A percentile compares a stretch with the other conserved stretches of the same genome.
Conservation (phyloP, 371 early-diverging fungal species). For the Rhizopus sp. region DNA sequence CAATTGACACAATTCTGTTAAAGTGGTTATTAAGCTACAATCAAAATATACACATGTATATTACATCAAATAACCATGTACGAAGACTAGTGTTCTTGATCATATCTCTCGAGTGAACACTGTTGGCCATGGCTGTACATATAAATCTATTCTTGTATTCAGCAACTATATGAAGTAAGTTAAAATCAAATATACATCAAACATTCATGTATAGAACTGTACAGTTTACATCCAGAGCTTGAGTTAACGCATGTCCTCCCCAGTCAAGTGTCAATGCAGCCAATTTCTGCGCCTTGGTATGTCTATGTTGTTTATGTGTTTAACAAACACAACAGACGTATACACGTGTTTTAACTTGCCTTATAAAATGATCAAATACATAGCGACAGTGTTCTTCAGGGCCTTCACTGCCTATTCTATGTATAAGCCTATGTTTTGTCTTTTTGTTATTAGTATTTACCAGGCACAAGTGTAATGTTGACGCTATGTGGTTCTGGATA, state of each 20-base stretch:
- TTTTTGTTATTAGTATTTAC: constrained; percentile 6
- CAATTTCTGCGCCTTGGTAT: constrained; percentile 31
- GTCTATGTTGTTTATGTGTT: constrained; percentile 11
- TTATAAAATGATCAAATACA: constrained; percentile 43
- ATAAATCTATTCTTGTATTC: constrained; percentile 31
- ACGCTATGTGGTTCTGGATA: constrained; percentile 16
- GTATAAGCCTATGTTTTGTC: background rate
- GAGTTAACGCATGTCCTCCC: constrained; percentile 40
- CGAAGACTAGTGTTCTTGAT: constrained; percentile 31
- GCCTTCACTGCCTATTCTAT: constrained; percentile 30
- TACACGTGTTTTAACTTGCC: constrained; percentile 16
- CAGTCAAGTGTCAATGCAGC: constrained; percentile 39
- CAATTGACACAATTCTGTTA: constrained; percentile 36
- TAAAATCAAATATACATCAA: background rate
- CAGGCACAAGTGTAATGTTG: constrained; percentile 16
- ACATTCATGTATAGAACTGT: background rate
- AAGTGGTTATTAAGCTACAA: background rate
- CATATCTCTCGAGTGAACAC: constrained; percentile 33
- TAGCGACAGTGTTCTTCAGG: constrained; percentile 45
- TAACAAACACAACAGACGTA: background rate
- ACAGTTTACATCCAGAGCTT: constrained; percentile 41
- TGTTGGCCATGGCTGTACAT: constrained; percentile 37
- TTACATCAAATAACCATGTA: constrained; percentile 39
- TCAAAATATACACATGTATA: constrained; percentile 1
- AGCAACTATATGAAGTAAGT: constrained; percentile 27